Percentiles rank a stretch among this genome's conserved stretches.
Evolutionary conservation across 805 yeast genomes (phyloP).

Genomic region (Candida sithepensis): DNA sequence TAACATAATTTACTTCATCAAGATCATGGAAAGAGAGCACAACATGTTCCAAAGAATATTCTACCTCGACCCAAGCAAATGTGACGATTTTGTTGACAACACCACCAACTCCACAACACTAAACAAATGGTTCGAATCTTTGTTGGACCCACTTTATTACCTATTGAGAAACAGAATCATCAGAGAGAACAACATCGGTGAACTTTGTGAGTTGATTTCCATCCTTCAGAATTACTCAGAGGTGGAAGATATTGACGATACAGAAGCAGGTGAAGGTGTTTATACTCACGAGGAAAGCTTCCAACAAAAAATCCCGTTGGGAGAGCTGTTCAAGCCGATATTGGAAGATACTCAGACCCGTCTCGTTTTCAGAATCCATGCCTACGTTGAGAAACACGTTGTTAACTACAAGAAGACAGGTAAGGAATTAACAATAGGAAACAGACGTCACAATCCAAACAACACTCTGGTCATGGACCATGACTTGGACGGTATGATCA

Average conservation of each 20-base stretch:
- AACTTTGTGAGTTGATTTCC: conserved; percentile 72
- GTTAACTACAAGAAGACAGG: conserved; percentile 62
- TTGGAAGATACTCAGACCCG: conserved; percentile 76
- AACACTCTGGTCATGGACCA: conserved; percentile 3
- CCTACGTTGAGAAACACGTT: conserved; percentile 65
- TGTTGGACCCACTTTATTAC: conserved; percentile 79
- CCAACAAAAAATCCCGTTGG: conserved; percentile 27
- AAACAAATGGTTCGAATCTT: conserved; percentile 54
- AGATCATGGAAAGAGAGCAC: conserved; percentile 58
- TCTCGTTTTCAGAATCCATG: conserved; percentile 74
- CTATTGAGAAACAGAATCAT: conserved; percentile 60
- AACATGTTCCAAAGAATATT: conserved; percentile 56
- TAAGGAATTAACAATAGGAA: conserved; percentile 63
- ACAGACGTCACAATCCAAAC: conserved; percentile 25
- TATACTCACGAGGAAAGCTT: conserved; percentile 16
- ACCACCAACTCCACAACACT: conserved; percentile 33
- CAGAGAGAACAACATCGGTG: conserved; percentile 63
- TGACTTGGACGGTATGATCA: conserved; percentile 3
- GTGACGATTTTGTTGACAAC: conserved; percentile 21
- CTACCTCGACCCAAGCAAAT: conserved; percentile 22
- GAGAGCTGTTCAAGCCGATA: conserved; percentile 64
- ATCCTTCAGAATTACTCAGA: conserved; percentile 66
- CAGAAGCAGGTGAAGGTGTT: conserved; percentile 14
- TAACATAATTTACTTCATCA: conserved; percentile 56
- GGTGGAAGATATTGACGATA: conserved; percentile 40